Conservation (phyloP, 1,139 yeast genomes). For the Scheffersomyces illinoinensis region DNA sequence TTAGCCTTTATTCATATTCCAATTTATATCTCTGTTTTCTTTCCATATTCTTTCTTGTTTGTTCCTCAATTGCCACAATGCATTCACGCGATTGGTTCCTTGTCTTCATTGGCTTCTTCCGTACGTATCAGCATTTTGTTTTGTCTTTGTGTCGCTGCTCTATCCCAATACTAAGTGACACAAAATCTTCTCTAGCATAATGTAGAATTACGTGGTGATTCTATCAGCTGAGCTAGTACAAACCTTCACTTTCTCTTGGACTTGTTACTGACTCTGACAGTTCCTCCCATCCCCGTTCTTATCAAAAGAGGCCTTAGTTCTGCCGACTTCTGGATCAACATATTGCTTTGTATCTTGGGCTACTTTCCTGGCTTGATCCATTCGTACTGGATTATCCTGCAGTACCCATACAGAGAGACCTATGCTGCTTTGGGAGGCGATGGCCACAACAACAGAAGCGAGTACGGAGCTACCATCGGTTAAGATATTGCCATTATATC, state of each 20-base stretch:
- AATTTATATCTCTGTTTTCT: neutral
- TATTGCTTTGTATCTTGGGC: conserved; percentile 74
- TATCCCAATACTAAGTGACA: neutral
- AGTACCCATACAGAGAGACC: conserved; percentile 51
- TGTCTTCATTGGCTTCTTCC: conserved; percentile 73
- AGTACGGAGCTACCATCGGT: conserved; percentile 28
- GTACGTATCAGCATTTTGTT: conserved; percentile 13
- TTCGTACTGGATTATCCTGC: conserved; percentile 58
- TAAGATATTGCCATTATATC: neutral
- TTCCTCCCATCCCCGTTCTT: conserved; percentile 84
- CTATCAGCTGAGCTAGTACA: neutral
- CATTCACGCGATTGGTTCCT: conserved; percentile 77
- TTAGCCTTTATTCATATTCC: neutral
- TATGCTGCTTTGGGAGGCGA: conserved; percentile 30
- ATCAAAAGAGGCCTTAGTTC: conserved; percentile 74
- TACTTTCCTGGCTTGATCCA: conserved; percentile 79
- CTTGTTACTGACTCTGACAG: conserved; percentile 6
- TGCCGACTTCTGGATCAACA: conserved; percentile 69
- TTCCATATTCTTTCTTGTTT: neutral
- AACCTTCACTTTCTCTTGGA: conserved; percentile 1
- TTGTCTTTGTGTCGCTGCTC: neutral
- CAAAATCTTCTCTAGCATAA: neutral
- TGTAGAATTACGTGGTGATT: neutral
- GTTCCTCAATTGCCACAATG: conserved; percentile 28
- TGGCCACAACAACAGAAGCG: conserved; percentile 29